These are phyloP conservation scores for Leptographium procerum DNA, from an alignment of 2,329 filamentous ascomycete genomes.

Conservation along the genomic window DNA sequence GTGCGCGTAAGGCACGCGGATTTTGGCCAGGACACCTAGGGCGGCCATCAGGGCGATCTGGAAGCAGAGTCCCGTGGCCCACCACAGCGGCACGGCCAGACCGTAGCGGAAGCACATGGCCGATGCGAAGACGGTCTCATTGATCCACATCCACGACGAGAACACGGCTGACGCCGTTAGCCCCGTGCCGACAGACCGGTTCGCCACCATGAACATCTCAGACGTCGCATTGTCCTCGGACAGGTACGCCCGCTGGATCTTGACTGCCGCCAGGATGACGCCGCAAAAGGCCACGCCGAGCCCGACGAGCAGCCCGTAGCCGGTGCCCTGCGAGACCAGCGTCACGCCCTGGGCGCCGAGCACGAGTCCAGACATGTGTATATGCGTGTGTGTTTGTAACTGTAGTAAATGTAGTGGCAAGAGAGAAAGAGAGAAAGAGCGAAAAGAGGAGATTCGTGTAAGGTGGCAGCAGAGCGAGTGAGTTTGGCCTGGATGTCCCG, in stretches of 20 bases:
- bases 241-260: conserved; percentile 30
- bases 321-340: conserved; percentile 8
- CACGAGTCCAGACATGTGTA: not conserved
- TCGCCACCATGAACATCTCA: conserved; percentile 30
- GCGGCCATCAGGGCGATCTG: conserved; percentile 8
- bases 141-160: conserved; percentile 30
- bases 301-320: conserved; percentile 24
- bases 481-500: too few species aligned
- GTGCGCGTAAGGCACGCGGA: conserved; percentile 27
- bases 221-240: conserved; percentile 30
- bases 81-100: conserved; percentile 14
- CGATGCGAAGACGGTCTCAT: conserved; percentile 26
- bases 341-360: not conserved
- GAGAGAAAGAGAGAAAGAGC: too few species aligned
- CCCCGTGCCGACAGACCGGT: conserved; percentile 19
- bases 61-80: conserved; percentile 7
- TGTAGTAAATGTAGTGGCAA: too few species aligned
- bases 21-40: conserved; percentile 33
- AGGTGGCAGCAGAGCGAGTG: too few species aligned
- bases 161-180: conserved; percentile 21
- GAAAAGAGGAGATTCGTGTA: too few species aligned
- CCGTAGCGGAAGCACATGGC: conserved; percentile 21
- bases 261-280: conserved; percentile 25
- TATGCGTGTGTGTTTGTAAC: too few species aligned
- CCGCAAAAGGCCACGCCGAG: conserved; percentile 32